phyloP scores from a whole-genome alignment of 352 stramenopile species.

The Phytophthora nicotianae region DNA sequence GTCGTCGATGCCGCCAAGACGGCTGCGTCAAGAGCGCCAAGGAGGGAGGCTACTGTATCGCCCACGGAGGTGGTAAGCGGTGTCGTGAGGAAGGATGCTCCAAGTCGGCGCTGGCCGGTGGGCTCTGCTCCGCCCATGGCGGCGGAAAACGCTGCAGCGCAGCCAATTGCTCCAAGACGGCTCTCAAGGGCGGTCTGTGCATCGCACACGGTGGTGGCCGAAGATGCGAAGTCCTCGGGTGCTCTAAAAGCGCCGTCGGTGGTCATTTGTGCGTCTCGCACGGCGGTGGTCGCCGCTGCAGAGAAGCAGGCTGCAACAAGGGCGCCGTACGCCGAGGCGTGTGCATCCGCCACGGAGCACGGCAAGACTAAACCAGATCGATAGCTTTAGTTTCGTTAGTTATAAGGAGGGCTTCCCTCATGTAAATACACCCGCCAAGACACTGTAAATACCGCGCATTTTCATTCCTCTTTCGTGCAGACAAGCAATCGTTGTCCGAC shows the following conservation, averaged over 20 bases:
- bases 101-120: conserved; percentile 70
- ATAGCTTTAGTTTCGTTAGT: conserved; percentile 13
- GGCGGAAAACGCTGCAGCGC: conserved; percentile 65
- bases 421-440: conserved; percentile 30
- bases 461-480: not conserved
- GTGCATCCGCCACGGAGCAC: conserved; percentile 72
- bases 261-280: conserved; percentile 69
- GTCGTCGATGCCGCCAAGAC: conserved; percentile 51
- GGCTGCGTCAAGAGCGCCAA: conserved; percentile 78
- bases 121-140: conserved; percentile 72
- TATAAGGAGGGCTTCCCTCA: conserved; percentile 27
- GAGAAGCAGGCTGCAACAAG: conserved; percentile 65
- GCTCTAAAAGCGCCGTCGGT: conserved; percentile 66
- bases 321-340: conserved; percentile 70
- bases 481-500: conserved; percentile 2
- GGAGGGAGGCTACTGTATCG: conserved; percentile 70
- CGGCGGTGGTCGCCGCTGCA: conserved; percentile 63
- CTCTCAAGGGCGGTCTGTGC: conserved; percentile 65
- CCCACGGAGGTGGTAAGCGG: conserved; percentile 62
- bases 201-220: conserved; percentile 70
- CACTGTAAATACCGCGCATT: conserved; percentile 6
- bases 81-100: conserved; percentile 54
- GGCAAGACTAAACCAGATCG: conserved; percentile 25
- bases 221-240: conserved; percentile 53
- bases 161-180: conserved; percentile 61